phyloP scores from a whole-genome alignment of 148 eudicot genomes.

The Rheum nobile region DNA sequence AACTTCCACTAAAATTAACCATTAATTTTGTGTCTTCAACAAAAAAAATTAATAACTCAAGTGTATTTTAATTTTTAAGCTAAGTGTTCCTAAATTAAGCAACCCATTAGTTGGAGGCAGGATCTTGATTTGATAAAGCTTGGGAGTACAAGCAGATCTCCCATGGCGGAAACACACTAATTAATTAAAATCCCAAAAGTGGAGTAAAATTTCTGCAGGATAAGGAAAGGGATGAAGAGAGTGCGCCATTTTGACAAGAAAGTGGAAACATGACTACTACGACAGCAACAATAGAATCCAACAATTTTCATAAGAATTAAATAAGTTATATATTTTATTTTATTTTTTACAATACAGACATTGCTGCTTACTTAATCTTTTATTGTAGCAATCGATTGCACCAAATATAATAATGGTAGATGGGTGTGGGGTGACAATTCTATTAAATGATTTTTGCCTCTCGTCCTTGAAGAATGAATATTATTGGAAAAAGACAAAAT shows the following conservation, averaged over 20 bases:
- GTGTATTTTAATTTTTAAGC: no score
- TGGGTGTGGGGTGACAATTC: background rate
- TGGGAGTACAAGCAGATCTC: background rate
- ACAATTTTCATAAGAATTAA: background rate
- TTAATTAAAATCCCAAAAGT: background rate
- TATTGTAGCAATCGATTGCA: constrained; percentile 18
- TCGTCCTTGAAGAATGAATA: background rate
- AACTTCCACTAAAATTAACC: no score
- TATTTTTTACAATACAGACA: background rate
- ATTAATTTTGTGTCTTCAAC: no score
- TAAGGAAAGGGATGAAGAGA: background rate
- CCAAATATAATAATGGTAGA: background rate
- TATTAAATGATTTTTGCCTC: background rate
- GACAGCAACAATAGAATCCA: background rate
- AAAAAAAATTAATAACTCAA: no score
- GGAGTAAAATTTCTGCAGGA: background rate
- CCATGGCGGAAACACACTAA: background rate
- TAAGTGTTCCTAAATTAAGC: no score
- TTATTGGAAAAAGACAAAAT: constrained; percentile 6
- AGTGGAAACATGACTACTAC: constrained; percentile 29
- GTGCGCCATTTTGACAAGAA: constrained; percentile 24
- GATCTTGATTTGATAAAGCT: background rate
- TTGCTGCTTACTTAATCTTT: constrained; percentile 12
- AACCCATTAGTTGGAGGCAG: no score
- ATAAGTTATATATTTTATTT: background rate